Conservation (phyloP, 345 rosid species). For the Camelina laxa region DNA sequence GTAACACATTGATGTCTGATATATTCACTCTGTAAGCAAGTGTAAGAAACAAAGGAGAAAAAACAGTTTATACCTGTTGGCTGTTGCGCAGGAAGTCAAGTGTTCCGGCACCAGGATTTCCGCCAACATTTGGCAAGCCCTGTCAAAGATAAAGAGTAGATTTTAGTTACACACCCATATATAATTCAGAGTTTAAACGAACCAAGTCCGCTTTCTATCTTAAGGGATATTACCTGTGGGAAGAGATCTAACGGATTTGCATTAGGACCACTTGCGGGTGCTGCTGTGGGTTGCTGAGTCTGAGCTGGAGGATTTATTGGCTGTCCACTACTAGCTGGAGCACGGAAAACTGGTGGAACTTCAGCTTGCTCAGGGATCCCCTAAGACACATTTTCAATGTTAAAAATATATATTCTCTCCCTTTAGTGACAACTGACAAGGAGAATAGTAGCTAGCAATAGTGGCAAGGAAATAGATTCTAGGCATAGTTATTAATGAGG, state of each 20-base stretch:
- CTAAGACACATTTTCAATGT: conserved; percentile 12
- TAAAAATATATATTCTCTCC: background rate
- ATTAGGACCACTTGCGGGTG: conserved; percentile 54
- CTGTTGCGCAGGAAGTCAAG: conserved; percentile 91
- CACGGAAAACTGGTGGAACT: conserved; percentile 42
- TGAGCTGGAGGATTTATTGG: conserved; percentile 35
- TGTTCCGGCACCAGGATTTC: conserved; percentile 72
- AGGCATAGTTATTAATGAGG: conserved; percentile 1
- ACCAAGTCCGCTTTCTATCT: background rate
- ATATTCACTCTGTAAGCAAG: background rate
- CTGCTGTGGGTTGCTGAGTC: conserved; percentile 57
- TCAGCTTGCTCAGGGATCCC: conserved; percentile 49
- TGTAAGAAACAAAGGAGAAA: background rate
- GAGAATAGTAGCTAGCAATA: conserved; percentile 10
- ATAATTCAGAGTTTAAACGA: conserved; percentile 9
- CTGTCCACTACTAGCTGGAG: conserved; percentile 40
- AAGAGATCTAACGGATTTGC: conserved; percentile 75
- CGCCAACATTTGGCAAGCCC: conserved; percentile 88
- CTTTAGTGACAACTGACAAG: conserved; percentile 2
- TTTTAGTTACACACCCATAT: background rate
- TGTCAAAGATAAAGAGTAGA: conserved; percentile 34
- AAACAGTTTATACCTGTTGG: conserved; percentile 63
- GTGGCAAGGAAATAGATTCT: conserved; percentile 1
- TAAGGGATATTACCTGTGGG: conserved; percentile 67
- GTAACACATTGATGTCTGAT: background rate